Conservation (phyloP, 1,284 basidiomycete genomes). For the Trametes sp. region DNA sequence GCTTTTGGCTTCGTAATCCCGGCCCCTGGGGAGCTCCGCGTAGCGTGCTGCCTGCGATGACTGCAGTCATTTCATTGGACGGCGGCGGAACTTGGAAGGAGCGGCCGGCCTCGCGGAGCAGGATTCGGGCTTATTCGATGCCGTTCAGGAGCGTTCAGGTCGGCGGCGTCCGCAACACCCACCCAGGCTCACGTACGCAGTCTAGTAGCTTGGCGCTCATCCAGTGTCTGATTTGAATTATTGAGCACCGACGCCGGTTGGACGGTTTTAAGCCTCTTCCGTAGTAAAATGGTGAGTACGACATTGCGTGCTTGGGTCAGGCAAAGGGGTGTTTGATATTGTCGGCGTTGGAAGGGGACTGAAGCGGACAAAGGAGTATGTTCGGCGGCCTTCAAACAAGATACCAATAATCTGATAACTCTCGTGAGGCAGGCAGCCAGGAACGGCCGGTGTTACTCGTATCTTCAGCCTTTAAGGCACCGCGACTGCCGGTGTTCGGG, state of each 20-base stretch:
- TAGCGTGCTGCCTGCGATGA: neutral
- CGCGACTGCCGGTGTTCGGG: neutral
- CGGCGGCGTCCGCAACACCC: neutral
- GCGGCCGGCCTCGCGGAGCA: slow-evolving; percentile 2
- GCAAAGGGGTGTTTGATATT: neutral
- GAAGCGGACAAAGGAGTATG: neutral
- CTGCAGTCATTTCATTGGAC: neutral
- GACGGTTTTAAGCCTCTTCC: neutral
- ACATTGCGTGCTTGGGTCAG: neutral
- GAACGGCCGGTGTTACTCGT: slow-evolving; percentile 7
- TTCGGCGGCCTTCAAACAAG: slow-evolving; percentile 5
- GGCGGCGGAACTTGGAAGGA: neutral
- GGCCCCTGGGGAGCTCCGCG: slow-evolving; percentile 19
- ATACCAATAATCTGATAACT: slow-evolving; percentile 10
- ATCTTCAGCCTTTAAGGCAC: neutral
- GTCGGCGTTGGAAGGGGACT: neutral
- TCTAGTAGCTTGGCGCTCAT: neutral
- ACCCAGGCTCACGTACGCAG: neutral
- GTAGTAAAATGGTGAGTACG: neutral
- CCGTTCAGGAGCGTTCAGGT: neutral
- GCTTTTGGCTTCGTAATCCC: neutral
- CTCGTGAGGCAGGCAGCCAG: neutral
- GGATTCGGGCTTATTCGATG: neutral
- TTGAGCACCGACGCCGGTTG: neutral
- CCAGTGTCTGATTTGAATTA: neutral